Base-by-base conservation (phyloP, 768 basidiomycete species). In the Pilatotrama ljubarskyi region DNA sequence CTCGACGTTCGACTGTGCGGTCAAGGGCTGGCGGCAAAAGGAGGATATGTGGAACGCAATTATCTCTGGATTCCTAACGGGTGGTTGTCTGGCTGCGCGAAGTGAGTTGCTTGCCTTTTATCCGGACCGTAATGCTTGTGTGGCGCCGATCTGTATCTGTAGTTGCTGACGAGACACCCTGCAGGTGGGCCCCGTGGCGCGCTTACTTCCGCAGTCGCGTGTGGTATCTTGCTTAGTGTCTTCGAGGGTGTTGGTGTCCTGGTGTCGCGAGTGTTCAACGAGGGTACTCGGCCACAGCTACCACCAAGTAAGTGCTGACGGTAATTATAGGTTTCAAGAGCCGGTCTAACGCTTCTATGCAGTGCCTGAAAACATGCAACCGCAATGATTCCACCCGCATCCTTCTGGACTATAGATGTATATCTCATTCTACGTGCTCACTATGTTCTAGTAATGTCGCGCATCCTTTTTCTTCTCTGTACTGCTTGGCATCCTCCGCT, bases 41-140 rank as follows among this genome's bases (percentile, higher is more conserved):
- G 95, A 97, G 76, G 95, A 97, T 74, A 91, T 96, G 51, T 99
- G 95, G 95, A 99, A 99, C 71, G 95, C 95, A 41, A 98, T 99
- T 69, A 89, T 97, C 51, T 94, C 95, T 24, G 97, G 97, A 44
- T 99, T 99, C 78, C 84, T 97, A 87, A 98, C 97, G 10, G 97
- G 97, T 75, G 97, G 97, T 55, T 95, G 92, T 73, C 76, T 98
- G 54, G 97, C 96, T 58, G 84, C 91, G 62, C 84, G 96, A 78
- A 93, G 96, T 97, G 74, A 76, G 92, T 87, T 32, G 5, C 5
- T 13, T 13, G n/a, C 5, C 38, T 40, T 40, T 40, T 32, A 32
- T 32, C 4, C 38, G 38, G 38, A 40, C 5, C n/a, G n/a, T 14
- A 8, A 5, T 14, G 9, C 8, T 15, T 14, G 14, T 29, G 11